A percentile compares a stretch with the other conserved stretches of the same genome.
Evolutionary conservation across 2,329 filamentous ascomycete genomes (phyloP).

Genomic region (Beauveria sp.): DNA sequence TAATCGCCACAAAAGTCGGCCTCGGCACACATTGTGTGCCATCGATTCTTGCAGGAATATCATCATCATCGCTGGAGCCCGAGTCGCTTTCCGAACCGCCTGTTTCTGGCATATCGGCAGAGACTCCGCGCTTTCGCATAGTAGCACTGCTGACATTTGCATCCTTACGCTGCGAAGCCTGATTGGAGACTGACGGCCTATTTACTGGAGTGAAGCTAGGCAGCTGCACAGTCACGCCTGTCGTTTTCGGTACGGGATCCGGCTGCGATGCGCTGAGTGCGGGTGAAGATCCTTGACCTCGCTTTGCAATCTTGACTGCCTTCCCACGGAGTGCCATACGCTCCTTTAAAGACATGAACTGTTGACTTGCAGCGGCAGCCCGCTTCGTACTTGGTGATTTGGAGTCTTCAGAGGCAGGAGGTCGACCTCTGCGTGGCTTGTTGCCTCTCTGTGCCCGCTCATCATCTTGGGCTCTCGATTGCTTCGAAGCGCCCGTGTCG

Average conservation of each 20-base stretch:
- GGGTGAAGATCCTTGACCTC: conserved; percentile 17
- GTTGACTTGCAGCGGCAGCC: conserved; percentile 16
- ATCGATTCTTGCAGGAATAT: conserved; percentile 13
- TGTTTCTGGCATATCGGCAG: background rate
- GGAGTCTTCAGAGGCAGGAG: conserved; percentile 16
- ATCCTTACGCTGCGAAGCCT: background rate
- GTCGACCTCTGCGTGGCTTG: conserved; percentile 18
- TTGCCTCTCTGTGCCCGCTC: background rate
- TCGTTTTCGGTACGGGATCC: background rate
- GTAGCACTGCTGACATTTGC: background rate
- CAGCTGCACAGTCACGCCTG: conserved; percentile 1
- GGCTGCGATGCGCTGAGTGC: background rate
- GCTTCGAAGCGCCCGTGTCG: conserved; percentile 16
- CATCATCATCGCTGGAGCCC: conserved; percentile 14
- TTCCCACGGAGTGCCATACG: conserved; percentile 47
- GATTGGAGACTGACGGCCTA: background rate
- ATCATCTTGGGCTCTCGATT: background rate
- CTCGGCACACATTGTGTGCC: background rate
- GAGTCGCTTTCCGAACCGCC: background rate
- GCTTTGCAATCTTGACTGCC: conserved; percentile 42
- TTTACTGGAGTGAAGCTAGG: conserved; percentile 5
- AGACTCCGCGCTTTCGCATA: background rate
- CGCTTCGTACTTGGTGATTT: background rate
- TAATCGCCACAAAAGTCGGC: background rate
- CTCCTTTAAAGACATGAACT: conserved; percentile 49